phyloP scores from a whole-genome alignment of 2,329 filamentous ascomycete genomes.

The Exophiala sp. region DNA sequence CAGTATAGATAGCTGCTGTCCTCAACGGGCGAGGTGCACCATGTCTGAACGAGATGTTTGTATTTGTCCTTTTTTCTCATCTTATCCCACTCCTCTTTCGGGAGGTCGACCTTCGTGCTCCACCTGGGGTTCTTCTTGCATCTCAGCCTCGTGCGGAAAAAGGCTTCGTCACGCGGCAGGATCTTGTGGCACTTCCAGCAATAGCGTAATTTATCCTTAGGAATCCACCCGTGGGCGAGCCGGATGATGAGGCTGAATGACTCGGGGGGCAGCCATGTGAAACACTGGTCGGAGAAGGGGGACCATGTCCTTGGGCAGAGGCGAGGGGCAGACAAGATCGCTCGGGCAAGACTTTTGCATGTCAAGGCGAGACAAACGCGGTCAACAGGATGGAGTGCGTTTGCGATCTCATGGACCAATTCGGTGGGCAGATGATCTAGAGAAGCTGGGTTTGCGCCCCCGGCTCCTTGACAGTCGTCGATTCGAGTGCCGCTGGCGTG shows the following conservation, averaged over 20 bases:
- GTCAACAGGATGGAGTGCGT: slow-evolving; percentile 25
- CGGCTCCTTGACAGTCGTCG: no score
- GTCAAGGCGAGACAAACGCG: slow-evolving; percentile 28
- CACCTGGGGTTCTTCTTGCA: slow-evolving; percentile 18
- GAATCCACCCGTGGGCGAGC: slow-evolving; percentile 27
- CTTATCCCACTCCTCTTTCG: slow-evolving; percentile 16
- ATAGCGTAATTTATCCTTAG: slow-evolving; percentile 24
- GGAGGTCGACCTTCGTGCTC: slow-evolving; percentile 10
- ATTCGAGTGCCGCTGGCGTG: background rate
- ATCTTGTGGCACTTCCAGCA: slow-evolving; percentile 24
- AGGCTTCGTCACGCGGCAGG: slow-evolving; percentile 18
- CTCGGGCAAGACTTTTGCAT: slow-evolving; percentile 22
- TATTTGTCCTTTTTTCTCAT: slow-evolving; percentile 19
- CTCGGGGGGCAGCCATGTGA: slow-evolving; percentile 12
- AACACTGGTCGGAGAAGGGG: slow-evolving; percentile 14
- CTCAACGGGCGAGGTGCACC: slow-evolving; percentile 15
- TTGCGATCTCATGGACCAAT: slow-evolving; percentile 22
- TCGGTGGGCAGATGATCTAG: slow-evolving; percentile 20
- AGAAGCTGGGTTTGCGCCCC: background rate
- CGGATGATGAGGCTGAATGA: slow-evolving; percentile 19
- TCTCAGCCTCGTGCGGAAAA: slow-evolving; percentile 18
- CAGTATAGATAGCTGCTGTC: slow-evolving; percentile 23
- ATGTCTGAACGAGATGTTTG: slow-evolving; percentile 20
- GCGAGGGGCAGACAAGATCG: slow-evolving; percentile 16
- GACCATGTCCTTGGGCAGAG: slow-evolving; percentile 10